These are phyloP conservation scores for Westerdykella aurantiaca DNA, from an alignment of 2,329 filamentous ascomycete genomes.

Conservation along the genomic window DNA sequence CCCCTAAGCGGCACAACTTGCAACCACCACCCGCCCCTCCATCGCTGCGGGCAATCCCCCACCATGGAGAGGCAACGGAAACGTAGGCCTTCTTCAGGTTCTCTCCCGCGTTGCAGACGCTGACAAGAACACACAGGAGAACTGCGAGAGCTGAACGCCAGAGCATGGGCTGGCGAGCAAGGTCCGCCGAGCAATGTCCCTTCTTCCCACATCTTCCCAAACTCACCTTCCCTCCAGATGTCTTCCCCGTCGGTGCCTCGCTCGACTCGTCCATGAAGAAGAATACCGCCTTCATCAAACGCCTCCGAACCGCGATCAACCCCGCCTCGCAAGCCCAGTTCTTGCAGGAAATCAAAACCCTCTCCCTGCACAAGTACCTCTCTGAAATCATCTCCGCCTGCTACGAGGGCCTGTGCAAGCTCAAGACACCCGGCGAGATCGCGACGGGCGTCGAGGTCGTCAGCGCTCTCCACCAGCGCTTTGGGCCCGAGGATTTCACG, in stretches of 20 bases:
- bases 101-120: slow-evolving; percentile 12
- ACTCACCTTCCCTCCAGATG: slow-evolving; percentile 49
- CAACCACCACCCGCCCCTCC: slow-evolving; percentile 31
- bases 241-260: slow-evolving; percentile 69
- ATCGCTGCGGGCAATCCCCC: slow-evolving; percentile 23
- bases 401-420: slow-evolving; percentile 86
- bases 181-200: slow-evolving; percentile 48
- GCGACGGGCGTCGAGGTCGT: slow-evolving; percentile 88
- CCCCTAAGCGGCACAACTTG: slow-evolving; percentile 27
- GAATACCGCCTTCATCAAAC: slow-evolving; percentile 97
- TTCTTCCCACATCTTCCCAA: slow-evolving; percentile 5
- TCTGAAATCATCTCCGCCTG: slow-evolving; percentile 95
- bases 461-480: slow-evolving; percentile 91
- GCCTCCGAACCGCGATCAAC: slow-evolving; percentile 82
- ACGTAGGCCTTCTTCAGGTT: slow-evolving; percentile 28
- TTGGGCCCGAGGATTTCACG: slow-evolving; percentile 85
- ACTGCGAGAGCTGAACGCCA: slow-evolving; percentile 79
- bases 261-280: slow-evolving; percentile 96
- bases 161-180: slow-evolving; percentile 82
- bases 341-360: slow-evolving; percentile 78
- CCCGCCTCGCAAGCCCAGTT: slow-evolving; percentile 75
- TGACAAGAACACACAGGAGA: slow-evolving; percentile 61
- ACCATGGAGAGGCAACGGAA: slow-evolving; percentile 49
- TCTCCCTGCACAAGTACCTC: slow-evolving; percentile 92
- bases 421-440: slow-evolving; percentile 88